Conservation (phyloP, 2,329 filamentous ascomycete species). For the Dactylonectria estremocensis region DNA sequence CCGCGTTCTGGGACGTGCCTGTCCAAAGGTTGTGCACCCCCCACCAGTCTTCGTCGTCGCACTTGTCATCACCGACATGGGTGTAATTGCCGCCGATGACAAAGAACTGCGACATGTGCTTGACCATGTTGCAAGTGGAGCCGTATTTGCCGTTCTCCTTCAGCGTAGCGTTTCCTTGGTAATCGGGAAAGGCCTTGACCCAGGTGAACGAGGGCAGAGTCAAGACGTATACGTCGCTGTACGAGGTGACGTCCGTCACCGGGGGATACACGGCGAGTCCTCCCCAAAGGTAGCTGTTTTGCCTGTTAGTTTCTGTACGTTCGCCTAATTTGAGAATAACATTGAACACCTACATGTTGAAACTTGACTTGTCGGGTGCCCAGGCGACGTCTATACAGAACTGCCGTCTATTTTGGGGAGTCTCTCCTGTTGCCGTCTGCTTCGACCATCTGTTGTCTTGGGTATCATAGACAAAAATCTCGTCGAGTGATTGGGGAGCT, state of each 20-base stretch:
- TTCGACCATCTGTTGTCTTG: neutral
- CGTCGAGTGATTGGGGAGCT: constrained; percentile 58
- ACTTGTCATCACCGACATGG: constrained; percentile 62
- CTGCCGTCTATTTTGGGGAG: constrained; percentile 65
- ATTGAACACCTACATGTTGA: constrained; percentile 67
- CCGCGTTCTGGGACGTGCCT: constrained; percentile 59
- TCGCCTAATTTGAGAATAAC: neutral
- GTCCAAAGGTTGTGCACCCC: constrained; percentile 71
- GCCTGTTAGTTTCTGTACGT: neutral
- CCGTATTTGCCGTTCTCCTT: constrained; percentile 63
- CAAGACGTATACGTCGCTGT: constrained; percentile 62
- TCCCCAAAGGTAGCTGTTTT: constrained; percentile 67
- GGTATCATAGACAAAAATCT: constrained; percentile 71
- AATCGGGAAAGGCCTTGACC: constrained; percentile 66
- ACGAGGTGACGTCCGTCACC: constrained; percentile 58
- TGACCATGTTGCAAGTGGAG: constrained; percentile 66
- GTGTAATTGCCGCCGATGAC: constrained; percentile 72
- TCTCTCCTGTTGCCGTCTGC: constrained; percentile 61
- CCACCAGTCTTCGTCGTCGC: constrained; percentile 56
- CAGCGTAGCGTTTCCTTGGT: constrained; percentile 50
- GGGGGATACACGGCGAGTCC: constrained; percentile 62
- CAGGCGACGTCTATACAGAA: constrained; percentile 73
- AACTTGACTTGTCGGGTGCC: constrained; percentile 70
- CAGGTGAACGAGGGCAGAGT: constrained; percentile 72
- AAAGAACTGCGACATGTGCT: constrained; percentile 68